Base-by-base conservation (phyloP, 2,329 filamentous ascomycete genomes). In the Epichloe brachyelytri region DNA sequence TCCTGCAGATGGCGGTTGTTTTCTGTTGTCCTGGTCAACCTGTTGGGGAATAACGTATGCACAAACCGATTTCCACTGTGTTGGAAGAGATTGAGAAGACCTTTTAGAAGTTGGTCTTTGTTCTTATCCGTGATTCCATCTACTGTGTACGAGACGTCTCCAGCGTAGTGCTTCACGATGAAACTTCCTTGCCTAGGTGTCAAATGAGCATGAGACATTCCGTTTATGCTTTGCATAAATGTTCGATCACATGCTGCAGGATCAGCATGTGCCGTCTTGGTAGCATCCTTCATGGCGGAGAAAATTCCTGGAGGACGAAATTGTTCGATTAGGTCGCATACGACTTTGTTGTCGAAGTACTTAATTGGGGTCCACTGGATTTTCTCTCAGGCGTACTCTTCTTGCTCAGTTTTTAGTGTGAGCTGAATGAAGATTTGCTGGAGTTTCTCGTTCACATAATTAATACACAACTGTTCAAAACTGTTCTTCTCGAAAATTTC, bases 401-500 rank as follows among this genome's bases (percentile, higher is more conserved):
- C 93, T 71, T 98, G 93, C 67, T 98, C 93, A 0, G 93, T 85
- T 73, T 95, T 95, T 55, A 98, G 70, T 0, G 93, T 98, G 60
- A 98, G 75, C 68, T 98, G 93, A 59, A 98, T 98, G 65, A 98
- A 98, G 62, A 98, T 97, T 64, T 98, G 93, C 69, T 98, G 93
- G 52, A 98, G 74, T 70, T 98, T 98, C 71, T 98, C 93, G 68
- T 98, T 98, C 63, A 97, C 94, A 63, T 97, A 98, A 73, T 98
- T 98, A 77, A 98, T 98, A 71, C 93, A 98, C 7, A 98, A 80
- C 69, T 98, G 93, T 67, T 98, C 93, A 62, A 98, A 98, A 57
- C 88, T 96, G 73, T 98, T 98, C 72, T 91, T 93, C 66, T 98
- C 93, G 59, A 98, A 98, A 59, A 98, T 98, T 65, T 98, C 93